phyloP scores from a whole-genome alignment of 1,284 basidiomycete genomes.

The Exsudoporus floridanus region DNA sequence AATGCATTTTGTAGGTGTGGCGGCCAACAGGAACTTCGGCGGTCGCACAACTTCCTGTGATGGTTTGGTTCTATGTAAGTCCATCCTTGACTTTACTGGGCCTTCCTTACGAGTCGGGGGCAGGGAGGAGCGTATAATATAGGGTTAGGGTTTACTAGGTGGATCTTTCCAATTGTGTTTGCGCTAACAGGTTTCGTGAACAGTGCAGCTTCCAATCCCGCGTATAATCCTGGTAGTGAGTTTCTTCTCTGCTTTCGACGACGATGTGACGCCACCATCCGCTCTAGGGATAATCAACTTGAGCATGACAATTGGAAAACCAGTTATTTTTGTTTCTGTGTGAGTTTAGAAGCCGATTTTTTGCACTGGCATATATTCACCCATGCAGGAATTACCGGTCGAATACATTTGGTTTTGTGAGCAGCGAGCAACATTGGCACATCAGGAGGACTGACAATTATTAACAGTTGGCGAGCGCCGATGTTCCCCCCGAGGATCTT shows the following conservation, averaged over 20 bases:
- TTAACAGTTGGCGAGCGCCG: conserved; percentile 48
- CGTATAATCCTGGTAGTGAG: conserved; percentile 17
- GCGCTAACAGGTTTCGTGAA: neutral
- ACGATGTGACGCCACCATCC: neutral
- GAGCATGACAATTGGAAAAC: conserved; percentile 15
- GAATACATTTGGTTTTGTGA: conserved; percentile 24
- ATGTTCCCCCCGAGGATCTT: conserved; percentile 49
- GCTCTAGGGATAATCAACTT: conserved; percentile 14
- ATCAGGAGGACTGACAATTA: neutral
- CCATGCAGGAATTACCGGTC: conserved; percentile 16
- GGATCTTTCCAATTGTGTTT: neutral
- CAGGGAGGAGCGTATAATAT: conserved; percentile 22
- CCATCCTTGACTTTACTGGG: neutral
- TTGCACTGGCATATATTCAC: neutral
- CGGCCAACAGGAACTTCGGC: conserved; percentile 12
- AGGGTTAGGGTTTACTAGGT: conserved; percentile 1
- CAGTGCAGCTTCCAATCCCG: conserved; percentile 18
- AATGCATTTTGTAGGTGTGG: conserved; percentile 17
- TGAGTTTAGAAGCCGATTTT: neutral
- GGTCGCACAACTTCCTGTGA: conserved; percentile 14
- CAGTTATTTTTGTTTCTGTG: conserved; percentile 22
- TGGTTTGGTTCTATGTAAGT: conserved; percentile 27
- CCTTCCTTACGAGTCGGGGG: neutral
- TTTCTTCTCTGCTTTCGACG: neutral
- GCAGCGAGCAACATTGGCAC: neutral